A percentile compares a stretch with the other conserved stretches of the same genome.
Conservation (phyloP, 148 eudicot species). For the Vaccinium myrtillus region DNA sequence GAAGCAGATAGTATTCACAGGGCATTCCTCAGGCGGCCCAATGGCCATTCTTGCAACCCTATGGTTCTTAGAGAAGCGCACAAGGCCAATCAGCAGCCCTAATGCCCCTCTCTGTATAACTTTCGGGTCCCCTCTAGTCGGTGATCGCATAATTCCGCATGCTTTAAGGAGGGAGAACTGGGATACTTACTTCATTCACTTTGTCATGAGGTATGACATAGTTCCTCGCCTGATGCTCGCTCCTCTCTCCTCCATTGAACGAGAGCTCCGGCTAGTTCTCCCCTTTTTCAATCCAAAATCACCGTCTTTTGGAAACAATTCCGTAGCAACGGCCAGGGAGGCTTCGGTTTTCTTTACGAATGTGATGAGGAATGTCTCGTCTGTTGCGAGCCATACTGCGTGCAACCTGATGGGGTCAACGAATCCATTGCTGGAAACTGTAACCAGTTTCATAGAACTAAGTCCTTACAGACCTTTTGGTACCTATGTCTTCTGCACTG, state of each 20-base stretch:
- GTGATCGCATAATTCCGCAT: constrained; percentile 56
- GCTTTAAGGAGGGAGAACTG: constrained; percentile 72
- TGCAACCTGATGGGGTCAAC: constrained; percentile 72
- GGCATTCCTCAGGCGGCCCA: constrained; percentile 85
- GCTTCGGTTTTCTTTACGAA: constrained; percentile 35
- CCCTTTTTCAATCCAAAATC: constrained; percentile 51
- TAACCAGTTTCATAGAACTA: constrained; percentile 48
- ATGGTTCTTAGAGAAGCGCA: constrained; percentile 64
- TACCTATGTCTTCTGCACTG: constrained; percentile 57
- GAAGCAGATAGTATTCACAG: constrained; percentile 67
- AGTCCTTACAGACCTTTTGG: constrained; percentile 96
- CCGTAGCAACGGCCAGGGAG: constrained; percentile 16
- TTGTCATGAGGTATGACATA: constrained; percentile 65
- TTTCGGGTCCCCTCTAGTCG: constrained; percentile 87
- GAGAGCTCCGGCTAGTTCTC: constrained; percentile 37
- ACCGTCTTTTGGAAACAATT: constrained; percentile 22
- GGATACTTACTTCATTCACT: constrained; percentile 64
- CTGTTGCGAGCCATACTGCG: constrained; percentile 64
- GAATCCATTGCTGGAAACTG: constrained; percentile 53
- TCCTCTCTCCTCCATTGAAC: constrained; percentile 48
- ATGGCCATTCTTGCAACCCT: constrained; percentile 74
- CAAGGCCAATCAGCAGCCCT: constrained; percentile 16
- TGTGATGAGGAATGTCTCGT: constrained; percentile 51
- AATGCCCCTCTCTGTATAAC: constrained; percentile 59
- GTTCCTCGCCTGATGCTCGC: constrained; percentile 69